phyloP scores from a whole-genome alignment of 164 flowering plant genomes.

The Chimonanthus praecox region DNA sequence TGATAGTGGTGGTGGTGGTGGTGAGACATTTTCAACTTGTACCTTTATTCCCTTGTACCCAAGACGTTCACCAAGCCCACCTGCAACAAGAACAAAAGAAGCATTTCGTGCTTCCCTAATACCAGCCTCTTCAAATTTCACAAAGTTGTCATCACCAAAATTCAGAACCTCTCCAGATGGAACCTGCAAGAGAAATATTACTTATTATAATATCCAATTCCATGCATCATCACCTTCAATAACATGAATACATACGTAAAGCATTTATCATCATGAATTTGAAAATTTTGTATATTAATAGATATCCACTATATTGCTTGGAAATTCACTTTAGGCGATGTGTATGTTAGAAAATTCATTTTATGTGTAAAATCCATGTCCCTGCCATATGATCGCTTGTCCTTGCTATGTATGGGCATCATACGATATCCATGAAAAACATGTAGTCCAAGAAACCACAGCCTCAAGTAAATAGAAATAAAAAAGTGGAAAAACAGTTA shows the following conservation, averaged over 20 bases:
- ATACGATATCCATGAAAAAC: too few relatives aligned
- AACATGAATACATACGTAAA: background rate
- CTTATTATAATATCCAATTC: background rate
- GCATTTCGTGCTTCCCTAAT: conserved; percentile 70
- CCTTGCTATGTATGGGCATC: too few relatives aligned
- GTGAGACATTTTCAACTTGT: background rate
- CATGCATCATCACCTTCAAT: background rate
- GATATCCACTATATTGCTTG: too few relatives aligned
- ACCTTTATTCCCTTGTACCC: conserved; percentile 99
- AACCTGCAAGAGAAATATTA: conserved; percentile 47
- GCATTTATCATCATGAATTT: background rate
- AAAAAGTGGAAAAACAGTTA: too few relatives aligned
- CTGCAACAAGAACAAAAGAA: conserved; percentile 98
- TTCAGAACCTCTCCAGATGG: conserved; percentile 82
- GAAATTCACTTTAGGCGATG: too few relatives aligned
- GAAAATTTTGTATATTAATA: background rate
- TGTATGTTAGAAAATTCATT: too few relatives aligned
- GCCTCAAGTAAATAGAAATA: background rate
- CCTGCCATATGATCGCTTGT: too few relatives aligned
- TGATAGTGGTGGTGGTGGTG: too few relatives aligned
- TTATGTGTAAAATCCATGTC: too few relatives aligned
- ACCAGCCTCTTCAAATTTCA: conserved; percentile 73
- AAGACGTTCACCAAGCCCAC: conserved; percentile 99
- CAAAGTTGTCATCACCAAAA: conserved; percentile 67
- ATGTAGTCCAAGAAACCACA: background rate